A percentile compares a stretch with the other conserved stretches of the same genome.
phyloP scores from a whole-genome alignment of 768 basidiomycete species.

The Podaxis sp. region DNA sequence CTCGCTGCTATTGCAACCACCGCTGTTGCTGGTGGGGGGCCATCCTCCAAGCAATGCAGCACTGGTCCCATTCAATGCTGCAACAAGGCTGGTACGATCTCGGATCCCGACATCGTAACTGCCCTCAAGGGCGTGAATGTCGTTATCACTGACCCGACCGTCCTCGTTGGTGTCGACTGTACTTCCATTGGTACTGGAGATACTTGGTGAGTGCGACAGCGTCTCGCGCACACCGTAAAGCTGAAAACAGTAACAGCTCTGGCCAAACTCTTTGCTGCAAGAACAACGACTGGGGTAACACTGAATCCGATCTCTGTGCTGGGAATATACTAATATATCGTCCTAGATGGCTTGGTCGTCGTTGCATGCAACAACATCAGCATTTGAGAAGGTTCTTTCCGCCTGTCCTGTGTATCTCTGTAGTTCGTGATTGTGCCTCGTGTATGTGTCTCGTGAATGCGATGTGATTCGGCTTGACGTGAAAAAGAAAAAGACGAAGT shows the following conservation, averaged over 20 bases:
- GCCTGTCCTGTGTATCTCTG: no score
- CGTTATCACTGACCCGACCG: conserved; percentile 23
- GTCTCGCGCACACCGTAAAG: neutral
- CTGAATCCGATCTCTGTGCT: neutral
- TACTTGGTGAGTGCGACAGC: neutral
- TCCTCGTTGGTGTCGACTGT: conserved; percentile 28
- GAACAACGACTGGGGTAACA: neutral
- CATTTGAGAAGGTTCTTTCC: neutral
- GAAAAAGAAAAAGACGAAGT: no score
- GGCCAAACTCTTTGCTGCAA: neutral
- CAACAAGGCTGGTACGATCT: neutral
- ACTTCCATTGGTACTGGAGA: conserved; percentile 22
- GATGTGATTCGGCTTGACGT: no score
- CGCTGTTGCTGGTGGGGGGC: neutral
- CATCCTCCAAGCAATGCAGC: conserved; percentile 3
- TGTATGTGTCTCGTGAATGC: no score
- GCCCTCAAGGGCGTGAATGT: neutral
- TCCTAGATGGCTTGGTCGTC: neutral
- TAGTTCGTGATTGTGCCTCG: no score
- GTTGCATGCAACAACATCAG: neutral
- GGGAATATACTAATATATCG: neutral
- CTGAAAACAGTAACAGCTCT: neutral
- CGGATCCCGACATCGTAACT: neutral
- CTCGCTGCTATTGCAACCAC: neutral
- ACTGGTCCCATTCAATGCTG: conserved; percentile 9